phyloP scores from a whole-genome alignment of 2,329 filamentous ascomycete species.

The Cordyceps sp. region DNA sequence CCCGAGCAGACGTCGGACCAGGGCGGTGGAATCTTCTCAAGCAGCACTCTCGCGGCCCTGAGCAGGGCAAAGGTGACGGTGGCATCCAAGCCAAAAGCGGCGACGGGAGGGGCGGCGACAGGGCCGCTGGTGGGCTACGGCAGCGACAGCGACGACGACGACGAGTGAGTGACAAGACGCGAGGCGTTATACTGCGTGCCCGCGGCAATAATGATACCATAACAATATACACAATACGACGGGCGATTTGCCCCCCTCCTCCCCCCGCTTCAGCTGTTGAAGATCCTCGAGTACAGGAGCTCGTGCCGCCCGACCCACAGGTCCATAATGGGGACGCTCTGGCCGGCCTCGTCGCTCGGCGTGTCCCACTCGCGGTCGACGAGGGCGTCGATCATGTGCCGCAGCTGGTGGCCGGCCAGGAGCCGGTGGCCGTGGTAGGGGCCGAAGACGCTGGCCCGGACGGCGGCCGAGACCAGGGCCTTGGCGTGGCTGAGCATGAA shows the following conservation, averaged over 20 bases:
- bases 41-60: constrained; percentile 65
- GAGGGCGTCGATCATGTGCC: constrained; percentile 36
- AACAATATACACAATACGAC: too few relatives aligned
- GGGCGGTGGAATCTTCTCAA: constrained; percentile 57
- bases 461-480: constrained; percentile 59
- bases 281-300: constrained; percentile 69
- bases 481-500: constrained; percentile 65
- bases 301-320: constrained; percentile 74
- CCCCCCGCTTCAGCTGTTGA: constrained; percentile 47
- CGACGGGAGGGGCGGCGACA: constrained; percentile 35
- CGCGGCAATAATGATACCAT: too few relatives aligned
- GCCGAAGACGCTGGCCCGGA: constrained; percentile 61
- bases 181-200: neutral
- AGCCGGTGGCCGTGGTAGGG: constrained; percentile 66
- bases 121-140: constrained; percentile 78
- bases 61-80: constrained; percentile 39
- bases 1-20: constrained; percentile 19
- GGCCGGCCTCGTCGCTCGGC: constrained; percentile 48
- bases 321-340: constrained; percentile 64
- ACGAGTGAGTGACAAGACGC: constrained; percentile 6
- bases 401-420: constrained; percentile 44
- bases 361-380: constrained; percentile 44
- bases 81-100: constrained; percentile 34
- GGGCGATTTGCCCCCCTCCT: too few relatives aligned
- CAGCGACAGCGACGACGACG: constrained; percentile 63